These are phyloP conservation scores for Tulasnella calospora DNA, from an alignment of 768 basidiomycete genomes.

Conservation along the genomic window DNA sequence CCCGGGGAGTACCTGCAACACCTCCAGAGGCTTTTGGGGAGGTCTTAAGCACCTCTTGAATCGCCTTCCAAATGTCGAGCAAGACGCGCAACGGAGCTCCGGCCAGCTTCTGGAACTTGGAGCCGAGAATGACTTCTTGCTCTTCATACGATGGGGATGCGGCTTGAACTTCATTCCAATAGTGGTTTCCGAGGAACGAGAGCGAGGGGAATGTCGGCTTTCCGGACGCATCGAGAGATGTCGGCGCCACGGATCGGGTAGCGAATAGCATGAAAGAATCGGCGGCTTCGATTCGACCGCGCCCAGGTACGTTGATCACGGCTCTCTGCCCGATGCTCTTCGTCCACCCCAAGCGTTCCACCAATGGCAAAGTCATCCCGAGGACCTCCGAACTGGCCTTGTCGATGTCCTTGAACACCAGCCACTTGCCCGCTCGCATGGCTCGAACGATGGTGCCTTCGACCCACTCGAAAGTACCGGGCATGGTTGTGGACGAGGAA, in stretches of 20 bases:
- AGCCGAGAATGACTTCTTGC: slow-evolving; percentile 60
- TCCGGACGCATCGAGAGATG: slow-evolving; percentile 31
- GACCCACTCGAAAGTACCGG: slow-evolving; percentile 93
- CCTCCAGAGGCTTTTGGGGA: slow-evolving; percentile 28
- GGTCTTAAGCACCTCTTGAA: slow-evolving; percentile 49
- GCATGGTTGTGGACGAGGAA: slow-evolving; percentile 72
- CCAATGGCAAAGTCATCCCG: slow-evolving; percentile 76
- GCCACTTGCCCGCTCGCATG: slow-evolving; percentile 85
- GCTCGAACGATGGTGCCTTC: slow-evolving; percentile 89
- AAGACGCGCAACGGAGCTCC: slow-evolving; percentile 47
- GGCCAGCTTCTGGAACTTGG: slow-evolving; percentile 60
- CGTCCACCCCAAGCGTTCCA: slow-evolving; percentile 57
- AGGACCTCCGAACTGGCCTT: slow-evolving; percentile 85
- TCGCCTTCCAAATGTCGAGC: slow-evolving; percentile 63
- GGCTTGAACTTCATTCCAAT: slow-evolving; percentile 68
- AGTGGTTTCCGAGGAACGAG: slow-evolving; percentile 79
- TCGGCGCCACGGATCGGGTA: slow-evolving; percentile 57
- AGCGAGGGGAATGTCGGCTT: slow-evolving; percentile 49
- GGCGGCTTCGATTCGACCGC: slow-evolving; percentile 62
- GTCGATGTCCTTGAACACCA: slow-evolving; percentile 90
- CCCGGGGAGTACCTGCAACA: slow-evolving; percentile 34
- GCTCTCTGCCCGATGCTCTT: slow-evolving; percentile 74
- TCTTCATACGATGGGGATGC: slow-evolving; percentile 60
- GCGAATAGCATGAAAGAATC: slow-evolving; percentile 85
- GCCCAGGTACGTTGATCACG: slow-evolving; percentile 64